Conservation (phyloP, 805 yeast species). For the Yarrowia sp. region DNA sequence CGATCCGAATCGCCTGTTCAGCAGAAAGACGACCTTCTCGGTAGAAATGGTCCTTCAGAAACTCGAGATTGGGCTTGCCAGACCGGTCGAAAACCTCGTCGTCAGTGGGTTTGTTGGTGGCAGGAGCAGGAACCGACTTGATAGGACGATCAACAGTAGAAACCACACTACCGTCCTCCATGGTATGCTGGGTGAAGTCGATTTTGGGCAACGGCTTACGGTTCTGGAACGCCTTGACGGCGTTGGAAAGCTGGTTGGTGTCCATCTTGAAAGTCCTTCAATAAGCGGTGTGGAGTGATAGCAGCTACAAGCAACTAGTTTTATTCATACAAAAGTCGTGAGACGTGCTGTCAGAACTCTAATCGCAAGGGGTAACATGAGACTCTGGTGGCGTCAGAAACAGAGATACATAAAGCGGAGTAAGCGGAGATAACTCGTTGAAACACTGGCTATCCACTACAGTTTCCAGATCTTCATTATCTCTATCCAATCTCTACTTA, state of each 20-base stretch:
- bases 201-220: conserved; percentile 37
- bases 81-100: conserved; percentile 58
- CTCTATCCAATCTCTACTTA: too few species aligned
- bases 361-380: neutral
- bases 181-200: conserved; percentile 48
- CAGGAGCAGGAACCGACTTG: conserved; percentile 63
- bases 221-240: conserved; percentile 40
- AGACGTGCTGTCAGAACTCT: conserved; percentile 11
- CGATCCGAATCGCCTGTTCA: conserved; percentile 65
- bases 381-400: neutral
- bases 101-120: conserved; percentile 61
- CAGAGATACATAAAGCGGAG: neutral
- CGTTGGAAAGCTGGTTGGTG: conserved; percentile 33
- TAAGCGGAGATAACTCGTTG: neutral
- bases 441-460: too few species aligned
- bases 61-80: conserved; percentile 63
- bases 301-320: neutral
- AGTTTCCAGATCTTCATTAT: too few species aligned
- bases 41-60: conserved; percentile 69
- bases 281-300: too few species aligned
- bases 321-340: neutral
- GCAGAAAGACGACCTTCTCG: conserved; percentile 77
- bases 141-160: conserved; percentile 60
- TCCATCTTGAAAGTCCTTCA: conserved; percentile 39
- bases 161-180: conserved; percentile 57